Percentiles rank a stretch among this genome's conserved stretches.
Conservation (phyloP, 441 rosid genomes). For the Hura crepitans region DNA sequence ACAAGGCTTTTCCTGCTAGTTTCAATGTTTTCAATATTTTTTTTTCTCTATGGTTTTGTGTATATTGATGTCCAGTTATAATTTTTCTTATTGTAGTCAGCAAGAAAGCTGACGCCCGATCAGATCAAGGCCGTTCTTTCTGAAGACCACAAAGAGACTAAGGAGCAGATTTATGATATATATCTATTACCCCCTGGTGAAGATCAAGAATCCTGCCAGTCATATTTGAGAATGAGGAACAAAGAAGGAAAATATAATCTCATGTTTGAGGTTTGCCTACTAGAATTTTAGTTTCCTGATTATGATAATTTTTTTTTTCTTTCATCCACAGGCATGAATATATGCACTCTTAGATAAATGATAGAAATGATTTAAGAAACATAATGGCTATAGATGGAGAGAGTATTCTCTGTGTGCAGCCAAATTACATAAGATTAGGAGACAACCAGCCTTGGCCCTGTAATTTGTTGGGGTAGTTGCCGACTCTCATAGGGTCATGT, state of each 20-base stretch:
- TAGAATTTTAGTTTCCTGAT: conserved; percentile 17
- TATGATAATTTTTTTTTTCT: background rate
- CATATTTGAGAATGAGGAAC: conserved; percentile 94
- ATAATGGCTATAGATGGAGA: conserved; percentile 1
- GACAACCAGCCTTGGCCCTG: background rate
- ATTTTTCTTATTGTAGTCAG: conserved; percentile 58
- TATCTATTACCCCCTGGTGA: conserved; percentile 99
- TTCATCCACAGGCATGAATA: background rate
- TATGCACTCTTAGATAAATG: background rate
- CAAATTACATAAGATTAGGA: background rate
- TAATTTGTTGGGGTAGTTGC: background rate
- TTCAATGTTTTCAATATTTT: background rate
- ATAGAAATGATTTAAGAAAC: conserved; percentile 3
- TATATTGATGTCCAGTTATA: conserved; percentile 26
- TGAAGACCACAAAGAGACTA: conserved; percentile 61
- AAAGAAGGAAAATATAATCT: conserved; percentile 98
- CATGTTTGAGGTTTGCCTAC: conserved; percentile 89
- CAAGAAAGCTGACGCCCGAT: conserved; percentile 56
- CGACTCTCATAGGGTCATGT: background rate
- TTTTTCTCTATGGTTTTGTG: conserved; percentile 16
- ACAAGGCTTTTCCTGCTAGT: background rate
- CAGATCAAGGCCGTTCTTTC: conserved; percentile 61
- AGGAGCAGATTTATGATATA: conserved; percentile 90
- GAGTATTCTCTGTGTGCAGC: background rate
- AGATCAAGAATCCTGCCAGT: conserved; percentile 94